Conservation (phyloP, 2,329 filamentous ascomycete genomes). For the Cladophialophora bantiana region DNA sequence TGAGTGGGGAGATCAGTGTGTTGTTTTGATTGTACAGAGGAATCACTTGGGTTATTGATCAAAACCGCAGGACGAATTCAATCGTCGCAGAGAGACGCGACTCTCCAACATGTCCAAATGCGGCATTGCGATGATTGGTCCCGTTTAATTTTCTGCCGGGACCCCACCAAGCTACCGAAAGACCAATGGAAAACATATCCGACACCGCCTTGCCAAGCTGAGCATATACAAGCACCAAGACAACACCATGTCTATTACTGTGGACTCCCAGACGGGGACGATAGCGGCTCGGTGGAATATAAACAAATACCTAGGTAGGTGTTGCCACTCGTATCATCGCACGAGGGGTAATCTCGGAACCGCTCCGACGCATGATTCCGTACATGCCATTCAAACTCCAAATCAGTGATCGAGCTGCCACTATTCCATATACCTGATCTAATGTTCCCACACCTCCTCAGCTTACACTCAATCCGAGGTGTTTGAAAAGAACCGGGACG, state of each 20-base stretch:
- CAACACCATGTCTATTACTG: neutral
- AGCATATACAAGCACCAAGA: too few relatives aligned
- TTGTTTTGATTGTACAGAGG: neutral
- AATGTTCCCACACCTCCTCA: slow-evolving; percentile 2
- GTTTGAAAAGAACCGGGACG: slow-evolving; percentile 75
- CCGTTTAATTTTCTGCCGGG: neutral
- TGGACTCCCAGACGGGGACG: neutral
- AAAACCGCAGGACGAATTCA: slow-evolving; percentile 6
- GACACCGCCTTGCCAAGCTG: slow-evolving; percentile 17
- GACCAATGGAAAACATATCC: slow-evolving; percentile 12
- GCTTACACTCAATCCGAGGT: slow-evolving; percentile 33
- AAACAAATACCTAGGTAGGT: neutral
- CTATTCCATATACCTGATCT: neutral
- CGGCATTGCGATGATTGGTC: slow-evolving; percentile 11
- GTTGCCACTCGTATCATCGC: neutral
- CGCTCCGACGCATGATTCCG: neutral
- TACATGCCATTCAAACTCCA: too few relatives aligned
- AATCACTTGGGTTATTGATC: neutral
- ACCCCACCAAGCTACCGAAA: neutral
- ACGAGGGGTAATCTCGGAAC: neutral
- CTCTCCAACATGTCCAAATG: slow-evolving; percentile 15
- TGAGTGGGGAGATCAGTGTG: neutral
- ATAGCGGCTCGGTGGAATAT: neutral
- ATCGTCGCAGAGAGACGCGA: slow-evolving; percentile 16
- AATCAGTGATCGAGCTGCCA: too few relatives aligned